Conservation (phyloP, 345 rosid genomes). For the Geranium brycei region DNA sequence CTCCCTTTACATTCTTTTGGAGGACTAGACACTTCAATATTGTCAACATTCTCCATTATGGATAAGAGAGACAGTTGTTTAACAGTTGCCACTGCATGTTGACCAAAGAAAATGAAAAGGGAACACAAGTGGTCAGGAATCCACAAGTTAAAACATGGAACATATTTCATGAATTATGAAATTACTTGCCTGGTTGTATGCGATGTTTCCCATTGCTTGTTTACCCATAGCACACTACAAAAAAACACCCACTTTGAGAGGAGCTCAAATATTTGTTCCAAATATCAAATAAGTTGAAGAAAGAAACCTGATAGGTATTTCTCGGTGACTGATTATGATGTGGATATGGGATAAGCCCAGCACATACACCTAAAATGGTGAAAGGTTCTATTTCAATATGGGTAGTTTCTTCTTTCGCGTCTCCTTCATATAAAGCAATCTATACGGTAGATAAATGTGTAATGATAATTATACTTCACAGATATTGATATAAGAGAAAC, state of each 20-base stretch:
- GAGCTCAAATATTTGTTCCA: constrained; percentile 1
- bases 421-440: constrained; percentile 87
- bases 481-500: constrained; percentile 3
- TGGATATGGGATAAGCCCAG: constrained; percentile 91
- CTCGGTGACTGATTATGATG: constrained; percentile 99
- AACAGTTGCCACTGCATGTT: no score
- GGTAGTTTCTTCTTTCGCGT: constrained; percentile 57
- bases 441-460: constrained; percentile 19
- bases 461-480: constrained; percentile 6
- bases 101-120: no score
- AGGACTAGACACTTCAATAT: no score
- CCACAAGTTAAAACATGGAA: background rate
- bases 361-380: constrained; percentile 89
- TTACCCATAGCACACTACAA: constrained; percentile 96
- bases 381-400: constrained; percentile 97
- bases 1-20: no score
- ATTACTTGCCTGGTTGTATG: constrained; percentile 73
- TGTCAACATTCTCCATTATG: no score
- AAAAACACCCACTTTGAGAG: constrained; percentile 8
- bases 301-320: constrained; percentile 81
- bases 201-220: constrained; percentile 98
- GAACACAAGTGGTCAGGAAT: no score
- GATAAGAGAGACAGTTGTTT: no score
- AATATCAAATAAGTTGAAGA: constrained; percentile 9
- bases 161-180: background rate